phyloP scores from a whole-genome alignment of 2,329 filamentous ascomycete species.

The Ceratocystis diversiconidia region DNA sequence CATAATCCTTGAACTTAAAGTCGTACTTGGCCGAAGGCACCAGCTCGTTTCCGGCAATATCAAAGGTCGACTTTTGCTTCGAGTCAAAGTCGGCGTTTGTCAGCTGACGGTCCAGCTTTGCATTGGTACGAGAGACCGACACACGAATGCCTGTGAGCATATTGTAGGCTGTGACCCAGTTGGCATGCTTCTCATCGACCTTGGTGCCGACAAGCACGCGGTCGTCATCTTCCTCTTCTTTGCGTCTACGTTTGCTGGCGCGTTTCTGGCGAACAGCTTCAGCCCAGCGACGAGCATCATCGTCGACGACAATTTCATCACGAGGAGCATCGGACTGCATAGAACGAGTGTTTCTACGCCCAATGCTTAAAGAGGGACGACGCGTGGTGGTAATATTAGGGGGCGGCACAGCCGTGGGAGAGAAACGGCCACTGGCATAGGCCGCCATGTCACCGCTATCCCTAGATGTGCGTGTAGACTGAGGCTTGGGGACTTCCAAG shows the following conservation, averaged over 20 bases:
- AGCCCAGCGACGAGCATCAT: conserved; percentile 82
- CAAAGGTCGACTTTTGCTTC: conserved; percentile 93
- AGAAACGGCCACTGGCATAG: conserved; percentile 67
- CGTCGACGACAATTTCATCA: conserved; percentile 74
- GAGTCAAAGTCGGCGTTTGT: conserved; percentile 85
- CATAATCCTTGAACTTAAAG: conserved; percentile 99
- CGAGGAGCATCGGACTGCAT: conserved; percentile 71
- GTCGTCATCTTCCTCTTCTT: conserved; percentile 83
- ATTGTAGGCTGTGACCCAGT: conserved; percentile 97
- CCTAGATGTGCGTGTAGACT: conserved; percentile 52
- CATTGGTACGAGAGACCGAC: conserved; percentile 88
- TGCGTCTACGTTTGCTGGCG: conserved; percentile 69
- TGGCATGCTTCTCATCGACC: conserved; percentile 91
- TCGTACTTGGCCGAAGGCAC: conserved; percentile 98
- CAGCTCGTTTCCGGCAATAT: conserved; percentile 83
- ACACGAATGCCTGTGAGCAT: conserved; percentile 99
- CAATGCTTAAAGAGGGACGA: conserved; percentile 71
- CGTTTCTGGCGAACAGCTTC: conserved; percentile 86
- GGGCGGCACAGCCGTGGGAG: conserved; percentile 35
- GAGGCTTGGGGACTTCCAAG: conserved; percentile 64
- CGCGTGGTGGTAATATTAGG: conserved; percentile 38
- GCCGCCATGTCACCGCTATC: conserved; percentile 58
- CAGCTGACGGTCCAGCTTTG: conserved; percentile 82
- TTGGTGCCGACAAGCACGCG: conserved; percentile 91
- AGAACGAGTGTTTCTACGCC: conserved; percentile 66